phyloP scores from a whole-genome alignment of 345 rosid species.

The Leavenworthia alabamica region DNA sequence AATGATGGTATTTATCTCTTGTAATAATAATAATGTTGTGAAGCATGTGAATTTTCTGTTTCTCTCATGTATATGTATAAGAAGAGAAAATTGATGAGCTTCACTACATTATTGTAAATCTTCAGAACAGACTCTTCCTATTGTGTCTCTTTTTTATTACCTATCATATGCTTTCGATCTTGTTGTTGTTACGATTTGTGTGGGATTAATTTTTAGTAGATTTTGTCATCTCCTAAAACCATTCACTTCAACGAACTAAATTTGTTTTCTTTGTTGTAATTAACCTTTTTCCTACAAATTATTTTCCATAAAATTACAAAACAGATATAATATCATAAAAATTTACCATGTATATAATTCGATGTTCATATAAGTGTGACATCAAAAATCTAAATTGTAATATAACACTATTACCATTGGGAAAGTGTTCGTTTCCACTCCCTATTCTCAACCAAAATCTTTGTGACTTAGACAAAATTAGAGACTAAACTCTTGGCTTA shows the following conservation, averaged over 20 bases:
- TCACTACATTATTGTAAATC: constrained; percentile 22
- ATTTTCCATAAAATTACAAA: not conserved
- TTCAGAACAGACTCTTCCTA: constrained; percentile 13
- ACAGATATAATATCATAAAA: not conserved
- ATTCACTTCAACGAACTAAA: too few relatives aligned
- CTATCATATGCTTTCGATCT: not conserved
- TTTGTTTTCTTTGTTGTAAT: too few relatives aligned
- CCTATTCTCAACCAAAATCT: constrained; percentile 3
- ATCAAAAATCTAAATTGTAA: not conserved
- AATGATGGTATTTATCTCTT: constrained; percentile 7
- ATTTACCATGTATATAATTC: not conserved
- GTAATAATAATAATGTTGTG: constrained; percentile 18
- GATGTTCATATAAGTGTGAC: not conserved
- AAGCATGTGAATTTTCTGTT: constrained; percentile 35
- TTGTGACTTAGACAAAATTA: not conserved
- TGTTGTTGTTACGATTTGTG: not conserved
- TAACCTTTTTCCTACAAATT: not conserved
- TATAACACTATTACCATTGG: not conserved
- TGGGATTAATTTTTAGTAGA: too few relatives aligned
- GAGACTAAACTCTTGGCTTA: not conserved
- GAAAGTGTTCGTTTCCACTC: constrained; percentile 2
- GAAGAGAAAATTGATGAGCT: constrained; percentile 33
- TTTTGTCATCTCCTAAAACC: too few relatives aligned
- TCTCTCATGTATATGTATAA: constrained; percentile 24
- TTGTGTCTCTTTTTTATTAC: constrained; percentile 1